A percentile compares a stretch with the other conserved stretches of the same genome.
Evolutionary conservation across 148 eudicot genomes (phyloP).

Genomic region (Nepenthes mirabilis): DNA sequence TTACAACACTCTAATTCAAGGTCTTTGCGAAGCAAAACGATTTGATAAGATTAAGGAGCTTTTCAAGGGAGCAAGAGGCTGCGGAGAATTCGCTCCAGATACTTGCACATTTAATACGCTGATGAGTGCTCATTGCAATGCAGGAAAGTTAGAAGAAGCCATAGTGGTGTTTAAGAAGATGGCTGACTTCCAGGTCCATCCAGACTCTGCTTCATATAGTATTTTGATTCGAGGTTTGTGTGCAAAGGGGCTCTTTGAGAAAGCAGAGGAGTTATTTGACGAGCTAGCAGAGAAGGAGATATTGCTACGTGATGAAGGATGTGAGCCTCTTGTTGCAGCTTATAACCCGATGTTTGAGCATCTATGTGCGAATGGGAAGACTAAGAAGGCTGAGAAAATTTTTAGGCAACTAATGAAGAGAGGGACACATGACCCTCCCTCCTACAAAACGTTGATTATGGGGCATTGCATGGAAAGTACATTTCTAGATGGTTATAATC

Average conservation of each 20-base stretch:
- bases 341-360: constrained; percentile 34
- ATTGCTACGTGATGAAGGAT: constrained; percentile 14
- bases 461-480: constrained; percentile 38
- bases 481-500: constrained; percentile 16
- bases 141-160: constrained; percentile 22
- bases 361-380: constrained; percentile 24
- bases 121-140: constrained; percentile 24
- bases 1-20: constrained; percentile 30
- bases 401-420: constrained; percentile 34
- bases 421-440: constrained; percentile 29
- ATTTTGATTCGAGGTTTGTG: constrained; percentile 27
- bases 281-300: constrained; percentile 21
- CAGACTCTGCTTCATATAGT: constrained; percentile 35
- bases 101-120: constrained; percentile 33
- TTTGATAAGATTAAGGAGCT: constrained; percentile 25
- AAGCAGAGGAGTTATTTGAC: constrained; percentile 28
- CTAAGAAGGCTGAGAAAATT: constrained; percentile 27
- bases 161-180: constrained; percentile 19
- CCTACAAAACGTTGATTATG: constrained; percentile 27
- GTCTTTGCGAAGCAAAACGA: constrained; percentile 24
- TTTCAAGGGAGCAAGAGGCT: constrained; percentile 12
- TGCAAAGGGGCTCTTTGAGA: constrained; percentile 15
- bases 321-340: constrained; percentile 34
- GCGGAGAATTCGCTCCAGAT: constrained; percentile 19
- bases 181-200: constrained; percentile 15